Percentiles rank a stretch among this genome's conserved stretches.
phyloP scores from a whole-genome alignment of 371 early-diverging fungal species.

The Mortierella sp. region DNA sequence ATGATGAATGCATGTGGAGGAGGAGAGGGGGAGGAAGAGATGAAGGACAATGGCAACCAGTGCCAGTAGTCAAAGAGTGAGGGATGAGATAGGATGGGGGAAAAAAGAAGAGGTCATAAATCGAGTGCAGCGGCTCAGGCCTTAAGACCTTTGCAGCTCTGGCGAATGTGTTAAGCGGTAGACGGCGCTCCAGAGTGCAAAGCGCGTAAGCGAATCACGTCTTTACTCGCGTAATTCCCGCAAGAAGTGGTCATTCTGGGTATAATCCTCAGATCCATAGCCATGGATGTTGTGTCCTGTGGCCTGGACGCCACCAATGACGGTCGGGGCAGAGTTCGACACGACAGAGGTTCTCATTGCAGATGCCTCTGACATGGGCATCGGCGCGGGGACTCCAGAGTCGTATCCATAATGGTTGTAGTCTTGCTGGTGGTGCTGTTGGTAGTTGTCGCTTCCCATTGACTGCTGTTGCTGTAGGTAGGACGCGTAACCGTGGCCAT shows the following conservation, averaged over 20 bases:
- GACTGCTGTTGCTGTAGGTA: slow-evolving; percentile 20
- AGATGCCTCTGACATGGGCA: slow-evolving; percentile 1
- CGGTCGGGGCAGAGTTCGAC: background rate
- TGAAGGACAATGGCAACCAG: no score
- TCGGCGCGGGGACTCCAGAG: background rate
- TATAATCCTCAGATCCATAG: slow-evolving; percentile 46
- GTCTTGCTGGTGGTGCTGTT: background rate
- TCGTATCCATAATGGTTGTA: slow-evolving; percentile 13
- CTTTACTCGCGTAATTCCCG: slow-evolving; percentile 45
- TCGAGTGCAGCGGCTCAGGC: no score
- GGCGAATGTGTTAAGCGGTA: no score
- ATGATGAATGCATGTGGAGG: background rate
- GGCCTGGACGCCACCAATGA: slow-evolving; percentile 7
- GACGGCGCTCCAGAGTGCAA: no score
- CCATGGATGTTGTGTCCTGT: slow-evolving; percentile 25
- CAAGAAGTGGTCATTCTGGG: slow-evolving; percentile 41
- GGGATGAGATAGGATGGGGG: no score
- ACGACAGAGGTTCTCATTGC: slow-evolving; percentile 1
- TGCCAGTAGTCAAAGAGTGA: background rate
- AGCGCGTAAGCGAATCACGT: background rate
- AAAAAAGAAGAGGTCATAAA: no score
- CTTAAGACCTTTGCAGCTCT: no score
- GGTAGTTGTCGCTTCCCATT: slow-evolving; percentile 2
- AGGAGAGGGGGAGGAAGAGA: no score
- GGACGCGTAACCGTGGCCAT: background rate